These are phyloP conservation scores for Astragalus membranaceus DNA, from an alignment of 306 rosid species.

Conservation along the genomic window DNA sequence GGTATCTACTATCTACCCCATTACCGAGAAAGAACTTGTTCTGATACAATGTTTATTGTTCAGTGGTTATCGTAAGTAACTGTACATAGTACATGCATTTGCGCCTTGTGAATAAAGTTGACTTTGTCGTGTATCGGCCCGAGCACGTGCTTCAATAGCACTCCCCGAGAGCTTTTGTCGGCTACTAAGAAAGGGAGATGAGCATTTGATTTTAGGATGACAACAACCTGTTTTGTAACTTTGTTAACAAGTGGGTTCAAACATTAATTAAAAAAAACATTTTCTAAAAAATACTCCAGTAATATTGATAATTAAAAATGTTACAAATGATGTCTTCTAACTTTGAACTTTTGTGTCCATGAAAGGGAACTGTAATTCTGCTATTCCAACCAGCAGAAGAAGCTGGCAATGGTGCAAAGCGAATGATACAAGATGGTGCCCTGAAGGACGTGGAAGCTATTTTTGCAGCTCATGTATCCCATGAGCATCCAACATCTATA, in stretches of 20 bases:
- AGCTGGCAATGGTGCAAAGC: slow-evolving; percentile 93
- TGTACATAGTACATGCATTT: not conserved
- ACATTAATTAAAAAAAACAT: no score
- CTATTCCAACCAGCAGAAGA: slow-evolving; percentile 97
- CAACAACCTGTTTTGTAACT: no score
- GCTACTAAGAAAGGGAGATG: no score
- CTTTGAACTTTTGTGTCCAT: not conserved
- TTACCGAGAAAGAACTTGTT: not conserved
- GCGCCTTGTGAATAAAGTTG: not conserved
- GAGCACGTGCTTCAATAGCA: not conserved
- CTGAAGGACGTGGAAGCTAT: slow-evolving; percentile 83
- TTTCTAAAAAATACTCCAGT: no score
- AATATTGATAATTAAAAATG: no score
- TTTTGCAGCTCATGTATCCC: slow-evolving; percentile 88
- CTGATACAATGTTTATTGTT: not conserved
- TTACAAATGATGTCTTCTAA: no score
- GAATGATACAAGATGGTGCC: slow-evolving; percentile 89
- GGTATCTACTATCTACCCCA: no score
- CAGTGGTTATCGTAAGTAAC: not conserved
- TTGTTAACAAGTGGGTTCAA: no score
- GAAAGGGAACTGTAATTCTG: slow-evolving; percentile 82
- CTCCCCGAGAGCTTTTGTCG: not conserved
- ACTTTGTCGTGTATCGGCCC: not conserved
- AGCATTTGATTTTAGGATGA: no score
- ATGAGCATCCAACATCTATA: slow-evolving; percentile 63